These are phyloP conservation scores for Schrenkiella parvula DNA, from an alignment of 345 rosid genomes.

Conservation along the genomic window DNA sequence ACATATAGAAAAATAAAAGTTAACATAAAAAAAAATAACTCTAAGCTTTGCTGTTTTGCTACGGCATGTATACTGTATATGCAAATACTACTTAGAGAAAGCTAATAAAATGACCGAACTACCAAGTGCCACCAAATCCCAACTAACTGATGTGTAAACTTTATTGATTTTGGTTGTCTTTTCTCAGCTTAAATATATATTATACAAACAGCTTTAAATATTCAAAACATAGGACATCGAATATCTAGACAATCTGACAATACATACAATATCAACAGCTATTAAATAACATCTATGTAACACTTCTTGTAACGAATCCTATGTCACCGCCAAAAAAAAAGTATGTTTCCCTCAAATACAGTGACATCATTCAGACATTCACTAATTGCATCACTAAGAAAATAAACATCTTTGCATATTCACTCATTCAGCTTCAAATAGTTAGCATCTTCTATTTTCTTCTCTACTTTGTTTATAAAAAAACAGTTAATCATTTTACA, in stretches of 20 bases:
- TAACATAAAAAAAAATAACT: no score
- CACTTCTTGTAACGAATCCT: background rate
- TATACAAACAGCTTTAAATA: background rate
- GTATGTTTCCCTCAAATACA: background rate
- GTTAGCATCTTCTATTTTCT: no score
- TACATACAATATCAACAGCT: background rate
- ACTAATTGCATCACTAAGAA: background rate
- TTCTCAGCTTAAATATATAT: background rate
- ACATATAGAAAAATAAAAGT: no score
- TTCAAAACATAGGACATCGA: conserved; percentile 1
- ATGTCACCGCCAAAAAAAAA: background rate
- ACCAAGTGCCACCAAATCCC: conserved; percentile 20
- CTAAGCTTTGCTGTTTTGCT: background rate
- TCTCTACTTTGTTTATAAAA: no score
- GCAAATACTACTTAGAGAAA: background rate
- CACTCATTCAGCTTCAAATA: no score
- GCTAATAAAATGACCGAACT: conserved; percentile 30
- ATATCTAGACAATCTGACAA: background rate
- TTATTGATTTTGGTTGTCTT: background rate
- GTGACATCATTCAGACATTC: background rate
- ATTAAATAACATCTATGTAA: background rate
- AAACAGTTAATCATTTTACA: no score
- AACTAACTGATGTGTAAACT: conserved; percentile 3
- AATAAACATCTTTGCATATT: no score
- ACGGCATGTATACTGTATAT: conserved; percentile 7